Base-by-base conservation (phyloP, 768 basidiomycete species). In the Fibroporia radiculosa region DNA sequence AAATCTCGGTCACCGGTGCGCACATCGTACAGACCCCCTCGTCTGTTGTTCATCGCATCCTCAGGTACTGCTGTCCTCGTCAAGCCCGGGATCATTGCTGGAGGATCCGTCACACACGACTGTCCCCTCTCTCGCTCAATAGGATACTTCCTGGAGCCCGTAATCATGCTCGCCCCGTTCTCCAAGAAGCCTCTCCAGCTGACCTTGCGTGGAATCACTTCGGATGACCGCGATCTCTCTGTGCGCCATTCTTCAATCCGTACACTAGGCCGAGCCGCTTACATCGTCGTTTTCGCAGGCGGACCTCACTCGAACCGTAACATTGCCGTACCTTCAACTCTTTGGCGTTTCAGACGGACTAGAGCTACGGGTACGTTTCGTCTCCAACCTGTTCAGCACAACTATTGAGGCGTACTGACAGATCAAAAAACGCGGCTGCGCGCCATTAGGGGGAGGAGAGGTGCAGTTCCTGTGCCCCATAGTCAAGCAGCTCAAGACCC, bases 341-440 rank as follows among this genome's bases (percentile, higher is more conserved):
- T 96, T 97, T 55, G 93, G 90, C 1, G 76, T 96, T 7, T 82
- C 84, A 0, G 90, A 96, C 34, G 92, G 92, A 4, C 63, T 98
- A 13, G 96, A 99, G 62, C 64, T 99, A 19, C 73, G 87, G 59
- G 91, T 90, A 59, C 42, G 73, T 60, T 1, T 40, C 11, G 11
- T 3, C 14, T 7, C 28, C 3, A 12, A 14, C 11, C 10, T 8
- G 3, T 13, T 13, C 14, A 1, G 18, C 19, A 19, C 18, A n/a
- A 44, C 12, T 28, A 35, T 8, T 39, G 28, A 44, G 25, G 22
- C 39, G n/a, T 40, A 32, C 14, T 11, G n/a, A 47, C 47, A 93
- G 86, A 96, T 99, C 45, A 93, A 86, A 62, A 95, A 85, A 58
- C 80, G 96, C n/a, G 96, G 96, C 1, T 78, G 92, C 18, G 72